These are phyloP conservation scores for Telfairia occidentalis DNA, from an alignment of 331 rosid species.

Conservation along the genomic window DNA sequence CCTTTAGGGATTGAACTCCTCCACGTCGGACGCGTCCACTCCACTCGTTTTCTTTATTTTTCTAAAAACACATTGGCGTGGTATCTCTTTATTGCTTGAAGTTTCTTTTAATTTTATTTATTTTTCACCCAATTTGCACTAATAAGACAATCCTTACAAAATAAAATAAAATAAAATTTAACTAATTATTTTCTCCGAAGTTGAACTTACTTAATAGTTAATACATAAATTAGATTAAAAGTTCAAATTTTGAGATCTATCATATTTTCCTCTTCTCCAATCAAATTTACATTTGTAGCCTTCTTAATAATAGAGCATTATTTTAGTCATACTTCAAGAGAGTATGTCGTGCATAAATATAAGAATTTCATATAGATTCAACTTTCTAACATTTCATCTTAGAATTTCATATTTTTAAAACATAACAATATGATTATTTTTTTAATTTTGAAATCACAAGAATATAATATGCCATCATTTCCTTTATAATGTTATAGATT, in stretches of 20 bases:
- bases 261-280: not conserved
- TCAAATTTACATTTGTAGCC: not conserved
- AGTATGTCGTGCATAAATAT: not conserved
- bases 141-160: not conserved
- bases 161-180: not conserved
- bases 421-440: no score
- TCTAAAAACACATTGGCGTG: no score
- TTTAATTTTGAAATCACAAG: no score
- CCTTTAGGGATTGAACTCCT: no score
- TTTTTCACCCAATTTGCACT: not conserved
- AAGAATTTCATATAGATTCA: no score
- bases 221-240: not conserved
- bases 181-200: not conserved
- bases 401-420: not conserved
- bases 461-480: no score
- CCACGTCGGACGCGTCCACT: no score
- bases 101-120: no score
- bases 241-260: not conserved
- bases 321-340: not conserved
- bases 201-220: not conserved
- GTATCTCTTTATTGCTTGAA: no score
- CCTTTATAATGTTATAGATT: no score
- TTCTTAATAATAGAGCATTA: not conserved
- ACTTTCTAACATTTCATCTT: not conserved
- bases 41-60: no score